Base-by-base conservation (phyloP, 2,329 filamentous ascomycete genomes). In the Lecanicillium sp. region DNA sequence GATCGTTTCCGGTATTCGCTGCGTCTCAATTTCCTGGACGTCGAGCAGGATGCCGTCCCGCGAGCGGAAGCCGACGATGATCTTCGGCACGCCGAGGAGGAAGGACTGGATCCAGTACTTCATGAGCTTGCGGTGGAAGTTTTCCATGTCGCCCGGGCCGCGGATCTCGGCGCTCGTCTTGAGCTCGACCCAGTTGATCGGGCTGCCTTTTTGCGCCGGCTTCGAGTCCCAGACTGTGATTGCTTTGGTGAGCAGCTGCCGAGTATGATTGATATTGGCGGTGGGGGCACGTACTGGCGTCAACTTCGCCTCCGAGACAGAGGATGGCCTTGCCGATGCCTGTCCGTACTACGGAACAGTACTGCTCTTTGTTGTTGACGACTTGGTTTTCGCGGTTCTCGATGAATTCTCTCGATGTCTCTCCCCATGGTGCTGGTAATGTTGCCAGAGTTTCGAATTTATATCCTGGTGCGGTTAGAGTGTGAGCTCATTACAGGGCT, bases 81-180 rank as follows among this genome's bases (percentile, higher is more conserved):
- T 88, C 56, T 84, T 93, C 1, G 90, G 89, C 1, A 97, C 90
- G 33, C 91, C 91, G 2, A 98, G 82, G 2, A 98, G 74, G 61
- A 95, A 98, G 0, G 87, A 95, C 65, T 97, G 93, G 12, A 91
- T 88, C 93, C 93, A 98, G 68, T 91, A 95, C 60, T 94, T 94
- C 67, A 95, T 79, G 47, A 97, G 76, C 64, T 97, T 97, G 41
- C 87, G 80, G 66, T 96, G 87, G 62, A 91, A 95, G 53, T 82
- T 85, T 17, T 84, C 67, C 60, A 81, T 74, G 58, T 93, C 87
- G 39, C 80, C 76, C 2, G 83, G 75, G 51, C 78, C 78, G 44
- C 74, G 73, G 42, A 91, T 83, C 54, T 86, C 82, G 33, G 79
- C 83, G n/a, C 82, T 81, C 1, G 93, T 98, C 64, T 98, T 98